Evolutionary conservation across 768 basidiomycete species (phyloP), one percentile per base, ranked within the genome.

Genomic region (Trametes coccinea): DNA sequence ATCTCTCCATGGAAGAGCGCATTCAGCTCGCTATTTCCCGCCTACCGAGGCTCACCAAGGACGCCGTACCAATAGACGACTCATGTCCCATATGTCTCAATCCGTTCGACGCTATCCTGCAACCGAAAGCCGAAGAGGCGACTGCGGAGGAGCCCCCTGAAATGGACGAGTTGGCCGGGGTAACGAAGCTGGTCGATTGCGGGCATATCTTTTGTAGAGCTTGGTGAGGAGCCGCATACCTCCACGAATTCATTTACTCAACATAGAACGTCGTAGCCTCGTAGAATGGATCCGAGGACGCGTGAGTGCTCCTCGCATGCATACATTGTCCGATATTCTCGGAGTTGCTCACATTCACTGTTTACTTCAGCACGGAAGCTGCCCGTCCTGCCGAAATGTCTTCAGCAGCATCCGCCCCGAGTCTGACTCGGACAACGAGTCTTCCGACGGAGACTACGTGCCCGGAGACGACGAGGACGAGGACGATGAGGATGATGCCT

Each of bases 161-260:
- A 17, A 52, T 47, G 27, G 58, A 57, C 27, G 53, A 65, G 43
- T 51, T 53, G 13, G 50, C 39, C 10, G 84, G 85, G 2, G 74
- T 89, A 6, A 88, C 87, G 1, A 86, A 82, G 68, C 74, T 90
- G 0, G 70, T 66, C 1, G 79, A 73, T 3, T 90, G 89, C 67
- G 84, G 85, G 0, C 89, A 90, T 72, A 68, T 86, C 6, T 89
- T 90, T 69, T 90, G 88, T 68, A 75, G 79, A 47, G 78, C 81
- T 68, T 88, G 89, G 88, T 89, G 69, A 60, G 80, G 69, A 51
- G 69, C 22, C 22, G 22, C 66, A 2, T 52, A 29, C 33, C 58
- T 39, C 46, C 27, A 56, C 45, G 56, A 43, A 48, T 43, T 5
- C n/a, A 6, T 46, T 39, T 50, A 11, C 0, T 51, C 7, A 0